Base-by-base conservation (phyloP, 1,284 basidiomycete species). In the Meira nashicola region DNA sequence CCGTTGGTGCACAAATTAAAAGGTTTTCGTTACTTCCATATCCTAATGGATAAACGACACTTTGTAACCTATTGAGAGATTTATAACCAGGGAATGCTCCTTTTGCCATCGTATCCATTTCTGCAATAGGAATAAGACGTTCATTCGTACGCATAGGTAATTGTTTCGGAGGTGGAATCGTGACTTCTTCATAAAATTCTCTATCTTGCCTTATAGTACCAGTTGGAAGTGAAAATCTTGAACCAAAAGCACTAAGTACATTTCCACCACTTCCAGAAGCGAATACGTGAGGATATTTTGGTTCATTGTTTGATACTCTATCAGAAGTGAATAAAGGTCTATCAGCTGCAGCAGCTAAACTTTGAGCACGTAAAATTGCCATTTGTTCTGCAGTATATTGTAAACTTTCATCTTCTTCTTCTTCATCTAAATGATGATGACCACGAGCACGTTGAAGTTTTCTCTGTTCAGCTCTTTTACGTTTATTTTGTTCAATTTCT, bases 21-120 rank as follows among this genome's bases (percentile, higher is more conserved):
- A 99, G 86, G 74, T 98, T 98, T 79, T 97, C 95, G 68, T 96
- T 97, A 1, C 91, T 89, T 21, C 85, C 83, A 80, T 96, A 97
- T 1, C 93, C 95, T 1, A 90, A 90, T 0, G 90, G 89, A 79
- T 89, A 97, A 12, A 98, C 88, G 58, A 95, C 91, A 7, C 90
- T 94, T 78, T 99, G 95, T 63, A 99, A 89, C 64, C 95, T 85
- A 76, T 99, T 99, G 64, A 99, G 83, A 17, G 86, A 84, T 49
- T 84, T 82, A 76, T 98, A 98, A 25, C 90, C 90, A 1, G 89
- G 86, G 79, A 98, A 97, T 33, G 90, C 95, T n/a, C 89, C 88
- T 69, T 82, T 84, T 1, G 88, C 87, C 21, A 98, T 80, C 6
- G 84, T 82, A 51, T 94, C 89, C 37, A 98, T 84, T 59, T 91